These are phyloP conservation scores for Golubevia sp. DNA, from an alignment of 1,284 basidiomycete species.

Conservation along the genomic window DNA sequence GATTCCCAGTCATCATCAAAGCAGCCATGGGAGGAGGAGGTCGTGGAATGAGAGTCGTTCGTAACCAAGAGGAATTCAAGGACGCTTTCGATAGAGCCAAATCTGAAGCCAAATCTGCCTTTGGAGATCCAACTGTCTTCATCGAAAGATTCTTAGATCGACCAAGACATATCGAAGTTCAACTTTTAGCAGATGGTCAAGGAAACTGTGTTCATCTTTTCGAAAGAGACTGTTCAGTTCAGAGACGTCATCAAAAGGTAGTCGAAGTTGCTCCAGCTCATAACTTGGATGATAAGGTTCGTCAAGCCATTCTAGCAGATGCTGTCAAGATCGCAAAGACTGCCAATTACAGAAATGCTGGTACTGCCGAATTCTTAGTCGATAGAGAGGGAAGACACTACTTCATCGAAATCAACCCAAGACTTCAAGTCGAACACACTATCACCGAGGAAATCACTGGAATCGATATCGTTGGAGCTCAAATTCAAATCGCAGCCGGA, in stretches of 20 bases:
- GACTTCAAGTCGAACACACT: slow-evolving; percentile 68
- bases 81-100: slow-evolving; percentile 89
- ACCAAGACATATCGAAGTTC: slow-evolving; percentile 96
- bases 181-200: slow-evolving; percentile 84
- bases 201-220: slow-evolving; percentile 97
- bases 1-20: slow-evolving; percentile 93
- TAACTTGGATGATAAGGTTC: slow-evolving; percentile 86
- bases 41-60: slow-evolving; percentile 97
- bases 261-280: slow-evolving; percentile 98
- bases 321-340: slow-evolving; percentile 93
- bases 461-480: slow-evolving; percentile 96
- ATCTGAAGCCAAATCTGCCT: slow-evolving; percentile 91
- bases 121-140: slow-evolving; percentile 97
- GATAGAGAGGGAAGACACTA: slow-evolving; percentile 94
- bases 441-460: slow-evolving; percentile 92
- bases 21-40: slow-evolving; percentile 98
- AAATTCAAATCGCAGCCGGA: slow-evolving; percentile 97
- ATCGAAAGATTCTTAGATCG: slow-evolving; percentile 93
- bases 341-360: slow-evolving; percentile 93
- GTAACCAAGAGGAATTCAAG: slow-evolving; percentile 88
- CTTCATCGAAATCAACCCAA: slow-evolving; percentile 81
- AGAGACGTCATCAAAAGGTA: slow-evolving; percentile 96
- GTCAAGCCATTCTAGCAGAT: slow-evolving; percentile 82
- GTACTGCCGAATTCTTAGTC: slow-evolving; percentile 88
- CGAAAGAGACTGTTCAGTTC: slow-evolving; percentile 98